These are phyloP conservation scores for Ceratobasidium sp. DNA, from an alignment of 1,284 basidiomycete genomes.

Conservation along the genomic window DNA sequence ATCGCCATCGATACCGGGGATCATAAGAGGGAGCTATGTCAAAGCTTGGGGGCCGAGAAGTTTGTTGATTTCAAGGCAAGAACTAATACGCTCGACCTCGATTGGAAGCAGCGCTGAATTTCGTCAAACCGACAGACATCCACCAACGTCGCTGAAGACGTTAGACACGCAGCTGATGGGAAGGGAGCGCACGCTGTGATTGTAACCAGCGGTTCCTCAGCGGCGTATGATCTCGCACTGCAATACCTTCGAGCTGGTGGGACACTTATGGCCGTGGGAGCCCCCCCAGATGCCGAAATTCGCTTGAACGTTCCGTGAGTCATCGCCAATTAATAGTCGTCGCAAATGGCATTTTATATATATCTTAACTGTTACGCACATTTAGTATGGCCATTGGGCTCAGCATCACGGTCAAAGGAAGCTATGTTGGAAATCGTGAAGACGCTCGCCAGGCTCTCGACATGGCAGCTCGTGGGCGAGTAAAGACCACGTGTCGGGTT, in stretches of 20 bases:
- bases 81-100: not conserved
- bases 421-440: slow-evolving; percentile 62
- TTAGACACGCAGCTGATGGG: slow-evolving; percentile 69
- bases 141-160: slow-evolving; percentile 65
- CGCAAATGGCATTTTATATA: not conserved
- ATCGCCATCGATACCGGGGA: slow-evolving; percentile 83
- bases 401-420: not conserved
- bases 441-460: slow-evolving; percentile 75
- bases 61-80: slow-evolving; percentile 78
- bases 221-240: slow-evolving; percentile 75
- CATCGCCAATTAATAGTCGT: no score
- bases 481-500: slow-evolving; percentile 62
- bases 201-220: slow-evolving; percentile 50
- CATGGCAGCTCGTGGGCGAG: slow-evolving; percentile 70
- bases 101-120: not conserved
- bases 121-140: slow-evolving; percentile 46
- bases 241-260: slow-evolving; percentile 70
- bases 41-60: slow-evolving; percentile 73
- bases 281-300: slow-evolving; percentile 66
- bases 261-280: slow-evolving; percentile 75
- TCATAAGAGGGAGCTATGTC: slow-evolving; percentile 74
- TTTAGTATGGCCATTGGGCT: not conserved
- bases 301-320: slow-evolving; percentile 77
- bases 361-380: not conserved
- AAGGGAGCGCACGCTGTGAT: slow-evolving; percentile 68